phyloP scores from a whole-genome alignment of 257 asterid genomes.

The Solanum chaucha region DNA sequence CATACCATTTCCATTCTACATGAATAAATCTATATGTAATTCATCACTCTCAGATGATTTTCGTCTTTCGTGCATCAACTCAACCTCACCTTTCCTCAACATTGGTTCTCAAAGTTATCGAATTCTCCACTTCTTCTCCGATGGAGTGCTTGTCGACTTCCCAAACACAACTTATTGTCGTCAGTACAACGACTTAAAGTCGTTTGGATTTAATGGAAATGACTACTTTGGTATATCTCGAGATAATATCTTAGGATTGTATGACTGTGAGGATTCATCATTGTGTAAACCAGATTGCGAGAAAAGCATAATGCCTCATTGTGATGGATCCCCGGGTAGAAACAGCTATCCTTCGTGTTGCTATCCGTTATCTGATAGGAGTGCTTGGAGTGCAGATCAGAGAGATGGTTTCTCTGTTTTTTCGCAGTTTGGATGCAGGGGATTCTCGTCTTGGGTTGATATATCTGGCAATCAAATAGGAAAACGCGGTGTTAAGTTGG shows the following conservation, averaged over 20 bases:
- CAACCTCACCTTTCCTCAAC: constrained; percentile 31
- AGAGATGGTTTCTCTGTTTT: constrained; percentile 26
- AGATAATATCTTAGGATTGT: constrained; percentile 46
- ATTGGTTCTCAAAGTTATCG: constrained; percentile 28
- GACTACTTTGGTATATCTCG: constrained; percentile 35
- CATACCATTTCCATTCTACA: constrained; percentile 49
- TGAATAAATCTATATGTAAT: constrained; percentile 10
- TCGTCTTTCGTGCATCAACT: constrained; percentile 41
- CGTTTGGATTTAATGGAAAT: constrained; percentile 35
- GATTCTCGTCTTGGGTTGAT: constrained; percentile 49
- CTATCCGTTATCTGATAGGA: constrained; percentile 41
- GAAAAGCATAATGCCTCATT: constrained; percentile 26
- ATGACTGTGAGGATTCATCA: constrained; percentile 68
- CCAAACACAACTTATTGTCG: constrained; percentile 44
- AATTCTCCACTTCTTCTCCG: constrained; percentile 43
- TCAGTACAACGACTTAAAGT: constrained; percentile 36
- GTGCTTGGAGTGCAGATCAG: constrained; percentile 30
- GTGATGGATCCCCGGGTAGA: constrained; percentile 22
- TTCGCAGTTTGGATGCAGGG: constrained; percentile 47
- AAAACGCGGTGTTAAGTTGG: constrained; percentile 50
- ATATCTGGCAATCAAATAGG: constrained; percentile 23
- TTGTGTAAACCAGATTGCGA: constrained; percentile 45
- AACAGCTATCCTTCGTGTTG: constrained; percentile 45
- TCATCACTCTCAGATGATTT: constrained; percentile 22
- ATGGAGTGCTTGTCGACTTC: constrained; percentile 42